Evolutionary conservation across 805 yeast species (phyloP), one percentile per base, ranked within the genome.

Genomic region (Metschnikowia picachoensis): DNA sequence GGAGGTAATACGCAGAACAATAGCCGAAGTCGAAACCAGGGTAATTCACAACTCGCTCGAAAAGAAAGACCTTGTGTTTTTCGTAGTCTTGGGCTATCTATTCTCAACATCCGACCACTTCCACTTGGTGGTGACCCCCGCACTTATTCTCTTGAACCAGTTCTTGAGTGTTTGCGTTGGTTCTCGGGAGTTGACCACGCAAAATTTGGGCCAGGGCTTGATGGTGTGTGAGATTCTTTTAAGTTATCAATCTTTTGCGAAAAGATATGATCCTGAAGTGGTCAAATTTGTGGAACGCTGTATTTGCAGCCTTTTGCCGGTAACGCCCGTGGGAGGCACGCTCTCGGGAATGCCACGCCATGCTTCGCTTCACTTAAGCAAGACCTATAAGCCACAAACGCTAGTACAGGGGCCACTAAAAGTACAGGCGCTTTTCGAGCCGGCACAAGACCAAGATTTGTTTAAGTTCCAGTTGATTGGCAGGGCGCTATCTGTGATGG

Each of bases 71-170:
- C 65, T 89, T 48, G 65, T 87, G 6, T 78, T 85, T 49, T 87
- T 84, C 58, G 73, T 82, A 0, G 57, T 89, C 5, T 73, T 91
- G 47, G 97, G 97, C 7, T 72, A 76, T 44, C 61, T 90, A 4
- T 94, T 86, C 60, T 91, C 99, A 0, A 89, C 97, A 0, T 94
- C 99, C 0, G 99, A 94, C 71, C 91, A 89, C 61, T 92, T 87
- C 66, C 99, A 94, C 71, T 73, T 90, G 48, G 85, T 94, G 10
- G 91, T 83, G 4, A 91, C 97, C 0, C 96, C 97, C 3, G 77
- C 92, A 2, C 69, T 80, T 29, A 77, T 94, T 30, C 66, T 88
- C 34, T 80, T 89, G 72, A 78, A 84, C 40, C 92, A 88, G 63
- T 71, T 80, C 12, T 67, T 92, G 45, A 55, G 64, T 6, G 50